phyloP scores from a whole-genome alignment of 2,329 filamentous ascomycete species.

The Cordyceps cicadae region DNA sequence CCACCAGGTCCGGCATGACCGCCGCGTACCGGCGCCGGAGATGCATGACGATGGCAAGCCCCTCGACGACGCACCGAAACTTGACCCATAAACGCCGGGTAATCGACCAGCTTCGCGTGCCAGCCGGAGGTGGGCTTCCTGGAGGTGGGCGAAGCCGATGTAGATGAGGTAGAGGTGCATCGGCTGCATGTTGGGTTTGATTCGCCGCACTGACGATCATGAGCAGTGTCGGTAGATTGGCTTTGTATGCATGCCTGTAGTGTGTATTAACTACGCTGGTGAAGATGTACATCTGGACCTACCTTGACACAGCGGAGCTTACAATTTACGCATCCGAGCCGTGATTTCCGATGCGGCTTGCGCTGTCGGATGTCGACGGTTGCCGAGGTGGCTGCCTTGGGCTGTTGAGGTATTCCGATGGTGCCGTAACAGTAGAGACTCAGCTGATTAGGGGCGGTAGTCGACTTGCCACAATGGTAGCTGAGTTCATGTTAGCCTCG shows the following conservation, averaged over 20 bases:
- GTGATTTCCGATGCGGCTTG: not conserved
- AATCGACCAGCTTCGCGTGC: constrained; percentile 37
- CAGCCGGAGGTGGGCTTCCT: constrained; percentile 26
- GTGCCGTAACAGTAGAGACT: too few species aligned
- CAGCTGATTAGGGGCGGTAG: too few species aligned
- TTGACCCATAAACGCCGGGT: constrained; percentile 36
- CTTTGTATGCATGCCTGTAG: too few species aligned
- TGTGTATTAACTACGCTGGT: too few species aligned
- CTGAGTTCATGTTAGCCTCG: too few species aligned
- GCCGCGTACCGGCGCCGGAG: constrained; percentile 13
- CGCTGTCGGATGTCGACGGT: not conserved
- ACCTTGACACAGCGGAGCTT: constrained; percentile 5
- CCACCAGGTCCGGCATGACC: not conserved
- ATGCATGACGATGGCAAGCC: constrained; percentile 34
- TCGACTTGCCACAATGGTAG: too few species aligned
- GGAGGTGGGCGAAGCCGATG: constrained; percentile 6
- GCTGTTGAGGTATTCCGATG: not conserved
- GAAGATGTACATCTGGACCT: not conserved
- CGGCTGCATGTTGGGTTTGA: constrained; percentile 3
- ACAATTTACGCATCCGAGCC: constrained; percentile 2
- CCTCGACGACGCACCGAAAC: constrained; percentile 34
- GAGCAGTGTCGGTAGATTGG: too few species aligned
- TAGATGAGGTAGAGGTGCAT: not conserved
- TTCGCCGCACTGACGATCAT: not conserved
- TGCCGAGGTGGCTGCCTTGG: not conserved